A percentile compares a stretch with the other conserved stretches of the same genome.
Conservation (phyloP, 805 yeast genomes). For the Candida silvatica region DNA sequence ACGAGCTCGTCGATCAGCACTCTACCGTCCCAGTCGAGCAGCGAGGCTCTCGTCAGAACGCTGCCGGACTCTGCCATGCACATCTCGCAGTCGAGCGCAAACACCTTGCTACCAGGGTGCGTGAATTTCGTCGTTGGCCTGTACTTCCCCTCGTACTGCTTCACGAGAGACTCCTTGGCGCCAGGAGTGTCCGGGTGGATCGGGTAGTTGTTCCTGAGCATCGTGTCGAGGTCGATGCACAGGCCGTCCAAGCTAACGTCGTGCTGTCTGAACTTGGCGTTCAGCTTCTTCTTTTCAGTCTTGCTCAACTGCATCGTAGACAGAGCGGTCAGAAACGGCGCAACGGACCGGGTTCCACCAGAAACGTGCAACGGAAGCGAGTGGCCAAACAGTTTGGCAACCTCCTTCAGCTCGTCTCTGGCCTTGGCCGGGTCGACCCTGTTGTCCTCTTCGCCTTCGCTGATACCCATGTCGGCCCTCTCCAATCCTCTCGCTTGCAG, state of each 20-base stretch:
- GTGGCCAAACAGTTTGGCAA: conserved; percentile 31
- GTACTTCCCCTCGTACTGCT: conserved; percentile 33
- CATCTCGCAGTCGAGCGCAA: conserved; percentile 93
- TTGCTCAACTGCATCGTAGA: conserved; percentile 48
- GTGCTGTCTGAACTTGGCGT: conserved; percentile 24
- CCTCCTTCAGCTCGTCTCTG: conserved; percentile 21
- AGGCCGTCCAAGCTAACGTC: conserved; percentile 45
- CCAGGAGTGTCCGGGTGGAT: conserved; percentile 36
- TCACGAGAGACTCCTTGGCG: conserved; percentile 11
- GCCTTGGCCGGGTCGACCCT: conserved; percentile 4
- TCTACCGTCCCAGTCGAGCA: conserved; percentile 54
- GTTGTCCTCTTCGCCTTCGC: conserved; percentile 3
- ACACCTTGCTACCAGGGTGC: conserved; percentile 54
- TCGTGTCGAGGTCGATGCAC: conserved; percentile 37
- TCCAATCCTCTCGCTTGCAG: conserved; percentile 61
- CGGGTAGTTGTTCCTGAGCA: conserved; percentile 43
- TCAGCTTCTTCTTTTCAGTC: conserved; percentile 38
- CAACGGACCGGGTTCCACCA: conserved; percentile 48
- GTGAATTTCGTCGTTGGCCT: conserved; percentile 43
- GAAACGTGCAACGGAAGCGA: conserved; percentile 51
- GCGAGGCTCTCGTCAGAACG: conserved; percentile 70
- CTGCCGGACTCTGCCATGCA: conserved; percentile 55
- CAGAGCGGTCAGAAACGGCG: conserved; percentile 48
- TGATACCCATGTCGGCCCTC: conserved; percentile 20
- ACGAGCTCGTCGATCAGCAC: conserved; percentile 68